Percentiles rank a stretch among this genome's conserved stretches.
Conservation (phyloP, 768 basidiomycete species). For the Termitomyces titanicus region DNA sequence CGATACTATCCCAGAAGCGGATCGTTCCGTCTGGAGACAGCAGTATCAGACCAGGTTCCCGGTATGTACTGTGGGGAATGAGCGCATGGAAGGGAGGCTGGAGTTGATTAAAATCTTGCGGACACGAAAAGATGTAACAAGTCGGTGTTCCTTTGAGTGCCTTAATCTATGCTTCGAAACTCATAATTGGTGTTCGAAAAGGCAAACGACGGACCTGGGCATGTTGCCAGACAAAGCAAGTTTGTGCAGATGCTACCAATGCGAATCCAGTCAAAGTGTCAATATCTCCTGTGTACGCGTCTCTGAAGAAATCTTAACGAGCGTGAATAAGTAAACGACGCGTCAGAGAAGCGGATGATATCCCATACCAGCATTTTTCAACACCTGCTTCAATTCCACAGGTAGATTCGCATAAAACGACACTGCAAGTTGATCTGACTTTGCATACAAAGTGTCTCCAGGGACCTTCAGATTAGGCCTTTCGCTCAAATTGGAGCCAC, state of each 20-base stretch:
- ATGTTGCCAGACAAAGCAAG: conserved; percentile 85
- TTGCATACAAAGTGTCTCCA: conserved; percentile 56
- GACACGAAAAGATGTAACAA: conserved; percentile 81
- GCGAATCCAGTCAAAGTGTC: conserved; percentile 73
- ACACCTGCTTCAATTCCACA: conserved; percentile 67
- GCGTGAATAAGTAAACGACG: background rate
- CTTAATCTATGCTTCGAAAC: conserved; percentile 21
- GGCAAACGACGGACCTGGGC: conserved; percentile 45
- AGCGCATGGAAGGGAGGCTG: conserved; percentile 56
- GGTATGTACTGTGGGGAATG: conserved; percentile 58
- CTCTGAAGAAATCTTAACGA: conserved; percentile 59
- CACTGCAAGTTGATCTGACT: conserved; percentile 67
- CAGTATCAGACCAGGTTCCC: conserved; percentile 87
- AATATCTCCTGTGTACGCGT: conserved; percentile 66
- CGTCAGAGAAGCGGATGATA: background rate
- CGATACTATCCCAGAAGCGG: conserved; percentile 87
- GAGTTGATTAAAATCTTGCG: conserved; percentile 36
- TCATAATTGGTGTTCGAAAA: background rate
- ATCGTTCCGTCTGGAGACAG: conserved; percentile 67
- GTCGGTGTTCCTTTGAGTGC: conserved; percentile 71
- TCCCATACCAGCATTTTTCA: conserved; percentile 61
- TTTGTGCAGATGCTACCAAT: conserved; percentile 64
- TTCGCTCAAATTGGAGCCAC: conserved; percentile 35
- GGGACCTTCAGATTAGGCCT: conserved; percentile 28
- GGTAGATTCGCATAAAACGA: conserved; percentile 69